phyloP scores from a whole-genome alignment of 139 green algal species.

The Micractinium conductrix region DNA sequence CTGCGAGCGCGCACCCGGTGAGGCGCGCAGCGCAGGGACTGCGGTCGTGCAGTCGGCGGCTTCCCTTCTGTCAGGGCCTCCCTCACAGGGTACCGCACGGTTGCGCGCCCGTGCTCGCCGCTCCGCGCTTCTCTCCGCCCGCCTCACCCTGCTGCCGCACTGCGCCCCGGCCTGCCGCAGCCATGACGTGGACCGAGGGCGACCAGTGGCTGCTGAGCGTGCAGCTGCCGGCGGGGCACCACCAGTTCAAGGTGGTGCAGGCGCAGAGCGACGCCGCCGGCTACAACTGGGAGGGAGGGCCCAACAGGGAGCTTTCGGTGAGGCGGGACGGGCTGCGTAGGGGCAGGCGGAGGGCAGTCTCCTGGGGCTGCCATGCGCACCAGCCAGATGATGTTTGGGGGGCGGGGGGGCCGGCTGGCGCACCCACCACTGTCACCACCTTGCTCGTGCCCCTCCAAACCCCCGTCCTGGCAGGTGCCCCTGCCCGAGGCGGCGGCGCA shows the following conservation, averaged over 20 bases:
- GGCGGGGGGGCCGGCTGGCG: background rate
- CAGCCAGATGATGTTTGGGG: background rate
- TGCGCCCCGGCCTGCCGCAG: conserved; percentile 20
- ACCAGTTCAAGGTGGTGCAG: conserved; percentile 53
- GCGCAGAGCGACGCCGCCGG: background rate
- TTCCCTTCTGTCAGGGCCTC: background rate
- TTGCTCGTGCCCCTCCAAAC: background rate
- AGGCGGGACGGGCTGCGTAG: no score
- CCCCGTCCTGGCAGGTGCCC: background rate
- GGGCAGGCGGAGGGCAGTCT: background rate
- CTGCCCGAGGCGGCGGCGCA: background rate
- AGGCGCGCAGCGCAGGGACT: background rate
- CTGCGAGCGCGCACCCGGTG: conserved; percentile 35
- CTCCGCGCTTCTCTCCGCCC: no score
- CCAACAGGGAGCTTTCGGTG: conserved; percentile 36
- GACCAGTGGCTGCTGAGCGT: conserved; percentile 47
- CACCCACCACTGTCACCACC: background rate
- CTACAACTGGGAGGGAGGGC: conserved; percentile 32
- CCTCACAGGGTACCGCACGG: background rate
- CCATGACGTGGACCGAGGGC: conserved; percentile 55
- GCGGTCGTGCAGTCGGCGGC: no score
- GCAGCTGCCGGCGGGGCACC: conserved; percentile 37
- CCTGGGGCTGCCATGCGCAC: no score
- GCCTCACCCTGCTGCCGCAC: background rate
- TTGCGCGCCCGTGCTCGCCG: no score